Base-by-base conservation (phyloP, 257 asterid genomes). In the Nicotiana tabacum region DNA sequence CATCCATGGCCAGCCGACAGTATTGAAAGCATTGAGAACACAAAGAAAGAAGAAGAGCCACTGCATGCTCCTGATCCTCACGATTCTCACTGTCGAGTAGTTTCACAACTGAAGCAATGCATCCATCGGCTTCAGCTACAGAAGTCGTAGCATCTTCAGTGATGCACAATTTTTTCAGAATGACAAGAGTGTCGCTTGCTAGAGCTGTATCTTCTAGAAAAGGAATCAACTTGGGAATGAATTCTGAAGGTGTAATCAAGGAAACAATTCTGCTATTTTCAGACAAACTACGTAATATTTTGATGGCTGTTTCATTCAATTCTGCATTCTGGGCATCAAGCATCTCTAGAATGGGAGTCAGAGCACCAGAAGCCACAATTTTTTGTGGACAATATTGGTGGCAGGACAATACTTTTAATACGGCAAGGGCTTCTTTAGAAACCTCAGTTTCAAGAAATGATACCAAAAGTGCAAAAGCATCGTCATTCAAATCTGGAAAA, bases 21-120 rank as follows among this genome's bases (percentile, higher is more conserved):
- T 97, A 92, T 70, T 79, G 90, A 70, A 92, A 92, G 7, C 86
- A 86, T n/a, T 92, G 90, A 65, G 85, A 91, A 30, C 99, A 96
- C 13, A 96, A 46, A 56, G 93, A 85, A 68, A 94, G 87, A 85
- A 96, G 97, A 60, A 97, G 92, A 0, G 97, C 92, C 2, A 93
- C 98, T 0, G 96, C 95, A 82, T 94, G 99, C 87, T 96, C 98
- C 87, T 96, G 99, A 80, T 93, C 98, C 11, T 91, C 68, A 1
- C 93, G 91, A 86, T 86, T 97, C 0, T 97, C 98, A 0, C 82
- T 81, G 68, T 93, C 97, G 16, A 74, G 80, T 48, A 74, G 27
- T 3, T 74, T 74, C 56, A 96, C 87, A 55, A 93, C 76, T 17
- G 88, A 84, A 2, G 97, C 86, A 6, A 96, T 97, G 12, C 88